phyloP scores from a whole-genome alignment of 768 basidiomycete genomes.

The Serendipita sp. region DNA sequence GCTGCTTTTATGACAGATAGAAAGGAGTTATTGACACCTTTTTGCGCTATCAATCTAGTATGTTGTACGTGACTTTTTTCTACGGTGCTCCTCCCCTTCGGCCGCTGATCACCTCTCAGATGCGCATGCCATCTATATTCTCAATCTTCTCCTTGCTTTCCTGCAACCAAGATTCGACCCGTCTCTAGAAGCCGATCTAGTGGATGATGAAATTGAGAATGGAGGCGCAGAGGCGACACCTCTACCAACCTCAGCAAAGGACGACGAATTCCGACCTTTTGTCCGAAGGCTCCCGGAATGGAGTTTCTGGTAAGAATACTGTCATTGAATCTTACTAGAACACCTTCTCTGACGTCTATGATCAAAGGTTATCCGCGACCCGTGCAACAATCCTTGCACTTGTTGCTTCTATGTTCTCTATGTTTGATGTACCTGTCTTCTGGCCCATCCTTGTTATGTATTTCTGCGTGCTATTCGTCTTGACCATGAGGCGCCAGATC shows the following conservation, averaged over 20 bases:
- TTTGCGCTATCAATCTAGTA: conserved; percentile 23
- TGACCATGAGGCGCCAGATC: conserved; percentile 93
- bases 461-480: conserved; percentile 84
- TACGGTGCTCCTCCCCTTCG: not conserved
- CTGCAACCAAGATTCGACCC: conserved; percentile 97
- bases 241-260: conserved; percentile 49
- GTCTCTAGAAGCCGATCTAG: conserved; percentile 78
- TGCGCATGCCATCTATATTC: conserved; percentile 84
- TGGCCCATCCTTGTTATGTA: conserved; percentile 98
- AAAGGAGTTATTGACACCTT: conserved; percentile 3
- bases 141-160: conserved; percentile 93
- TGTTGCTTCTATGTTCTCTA: conserved; percentile 60
- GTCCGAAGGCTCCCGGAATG: conserved; percentile 89
- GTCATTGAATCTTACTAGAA: not conserved
- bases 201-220: conserved; percentile 91
- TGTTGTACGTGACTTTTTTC: conserved; percentile 39
- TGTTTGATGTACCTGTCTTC: conserved; percentile 94
- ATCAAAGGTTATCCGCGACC: conserved; percentile 69
- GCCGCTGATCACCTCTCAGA: conserved; percentile 27
- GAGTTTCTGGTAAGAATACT: conserved; percentile 66
- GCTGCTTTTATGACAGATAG: not conserved
- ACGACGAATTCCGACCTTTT: conserved; percentile 96
- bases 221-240: conserved; percentile 45
- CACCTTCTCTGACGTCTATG: conserved; percentile 3
- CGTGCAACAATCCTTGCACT: conserved; percentile 73